phyloP scores from a whole-genome alignment of 768 basidiomycete species.

The Pilatotrama ljubarskyi region DNA sequence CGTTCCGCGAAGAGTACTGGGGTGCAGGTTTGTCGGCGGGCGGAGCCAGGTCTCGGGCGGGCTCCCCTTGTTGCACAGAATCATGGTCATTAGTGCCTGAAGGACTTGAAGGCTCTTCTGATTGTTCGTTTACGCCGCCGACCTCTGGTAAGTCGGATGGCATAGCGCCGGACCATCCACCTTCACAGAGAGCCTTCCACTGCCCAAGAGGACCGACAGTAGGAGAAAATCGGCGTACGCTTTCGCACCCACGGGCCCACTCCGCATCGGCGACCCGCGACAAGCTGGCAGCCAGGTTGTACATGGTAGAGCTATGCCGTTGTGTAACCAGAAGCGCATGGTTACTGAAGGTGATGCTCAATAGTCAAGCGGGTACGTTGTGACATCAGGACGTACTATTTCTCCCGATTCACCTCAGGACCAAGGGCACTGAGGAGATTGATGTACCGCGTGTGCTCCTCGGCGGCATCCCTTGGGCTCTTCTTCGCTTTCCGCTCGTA shows the following conservation, averaged over 20 bases:
- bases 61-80: not conserved
- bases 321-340: conserved; percentile 65
- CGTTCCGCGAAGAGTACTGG: conserved; percentile 20
- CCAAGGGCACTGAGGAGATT: conserved; percentile 69
- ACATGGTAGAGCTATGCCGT: conserved; percentile 57
- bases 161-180: conserved; percentile 59
- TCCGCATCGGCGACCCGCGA: conserved; percentile 77
- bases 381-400: conserved; percentile 55
- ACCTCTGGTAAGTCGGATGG: conserved; percentile 45
- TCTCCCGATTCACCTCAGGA: conserved; percentile 78
- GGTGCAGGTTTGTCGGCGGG: conserved; percentile 17
- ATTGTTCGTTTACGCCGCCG: conserved; percentile 14
- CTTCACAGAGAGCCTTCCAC: conserved; percentile 76
- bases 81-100: conserved; percentile 3
- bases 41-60: not conserved
- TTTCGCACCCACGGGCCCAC: conserved; percentile 73
- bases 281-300: conserved; percentile 62
- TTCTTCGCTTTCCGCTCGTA: conserved; percentile 85
- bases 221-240: conserved; percentile 65
- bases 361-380: not conserved
- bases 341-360: conserved; percentile 45
- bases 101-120: conserved; percentile 2
- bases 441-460: conserved; percentile 79
- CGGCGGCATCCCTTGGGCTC: conserved; percentile 60
- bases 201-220: conserved; percentile 70